These are phyloP conservation scores for Pistacia integerrima DNA, from an alignment of 345 rosid species.

Conservation along the genomic window DNA sequence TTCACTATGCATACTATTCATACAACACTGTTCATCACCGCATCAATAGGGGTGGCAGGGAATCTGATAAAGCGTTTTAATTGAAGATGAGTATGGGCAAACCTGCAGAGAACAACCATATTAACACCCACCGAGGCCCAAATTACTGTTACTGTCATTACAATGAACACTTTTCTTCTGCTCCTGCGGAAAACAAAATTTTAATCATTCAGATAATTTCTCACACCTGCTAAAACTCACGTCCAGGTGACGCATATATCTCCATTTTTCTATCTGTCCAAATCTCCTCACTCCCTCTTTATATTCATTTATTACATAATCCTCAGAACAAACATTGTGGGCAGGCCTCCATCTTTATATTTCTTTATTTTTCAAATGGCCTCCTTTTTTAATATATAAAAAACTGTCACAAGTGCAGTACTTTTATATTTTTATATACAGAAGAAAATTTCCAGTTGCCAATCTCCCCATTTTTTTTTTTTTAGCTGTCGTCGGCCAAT, in stretches of 20 bases:
- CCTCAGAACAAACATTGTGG: not conserved
- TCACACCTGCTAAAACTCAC: not conserved
- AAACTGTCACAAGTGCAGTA: not conserved
- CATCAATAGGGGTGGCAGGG: not conserved
- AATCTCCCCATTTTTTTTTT: too few relatives aligned
- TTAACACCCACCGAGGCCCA: not conserved
- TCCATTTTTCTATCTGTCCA: not conserved
- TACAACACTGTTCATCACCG: too few relatives aligned
- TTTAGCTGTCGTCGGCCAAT: too few relatives aligned
- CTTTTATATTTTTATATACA: too few relatives aligned
- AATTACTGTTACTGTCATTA: not conserved
- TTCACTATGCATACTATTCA: too few relatives aligned
- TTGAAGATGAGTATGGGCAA: not conserved
- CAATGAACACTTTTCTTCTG: not conserved
- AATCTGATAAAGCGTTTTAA: not conserved
- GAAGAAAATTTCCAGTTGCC: too few relatives aligned
- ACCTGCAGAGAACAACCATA: conserved; percentile 3
- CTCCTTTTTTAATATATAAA: not conserved
- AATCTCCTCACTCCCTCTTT: not conserved
- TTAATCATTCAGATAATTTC: not conserved
- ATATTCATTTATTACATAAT: not conserved
- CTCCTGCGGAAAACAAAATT: not conserved
- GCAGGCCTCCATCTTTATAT: not conserved
- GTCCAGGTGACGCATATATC: not conserved
- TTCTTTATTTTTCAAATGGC: not conserved